A percentile compares a stretch with the other conserved stretches of the same genome.
phyloP scores from a whole-genome alignment of 1,284 basidiomycete species.

The Flammula alnicola region DNA sequence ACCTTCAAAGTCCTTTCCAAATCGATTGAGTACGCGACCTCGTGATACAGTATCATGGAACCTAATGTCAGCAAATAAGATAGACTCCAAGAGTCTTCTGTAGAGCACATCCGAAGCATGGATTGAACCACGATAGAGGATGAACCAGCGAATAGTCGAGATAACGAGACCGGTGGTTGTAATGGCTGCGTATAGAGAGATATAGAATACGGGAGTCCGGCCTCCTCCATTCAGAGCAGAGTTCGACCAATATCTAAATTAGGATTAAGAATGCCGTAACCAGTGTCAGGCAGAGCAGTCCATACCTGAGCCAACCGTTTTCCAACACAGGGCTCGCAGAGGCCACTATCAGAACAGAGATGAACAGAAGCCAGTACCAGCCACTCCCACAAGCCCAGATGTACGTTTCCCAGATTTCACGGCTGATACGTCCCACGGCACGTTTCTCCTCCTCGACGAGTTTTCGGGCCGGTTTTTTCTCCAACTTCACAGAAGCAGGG shows the following conservation, averaged over 20 bases:
- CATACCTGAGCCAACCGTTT: conserved; percentile 82
- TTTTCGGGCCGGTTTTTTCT: conserved; percentile 79
- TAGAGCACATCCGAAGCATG: conserved; percentile 38
- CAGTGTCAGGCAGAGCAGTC: conserved; percentile 12
- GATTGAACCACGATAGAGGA: conserved; percentile 66
- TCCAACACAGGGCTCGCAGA: conserved; percentile 79
- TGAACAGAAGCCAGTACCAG: conserved; percentile 78
- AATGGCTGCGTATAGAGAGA: conserved; percentile 75
- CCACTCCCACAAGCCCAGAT: conserved; percentile 69
- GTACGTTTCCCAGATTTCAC: conserved; percentile 84
- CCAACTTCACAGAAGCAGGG: conserved; percentile 45
- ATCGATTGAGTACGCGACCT: conserved; percentile 86
- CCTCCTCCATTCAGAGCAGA: conserved; percentile 26
- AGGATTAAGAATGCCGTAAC: conserved; percentile 16
- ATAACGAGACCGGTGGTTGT: conserved; percentile 59
- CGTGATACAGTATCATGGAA: conserved; percentile 94
- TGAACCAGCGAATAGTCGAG: conserved; percentile 68
- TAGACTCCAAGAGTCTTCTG: conserved; percentile 75
- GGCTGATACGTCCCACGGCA: conserved; percentile 81
- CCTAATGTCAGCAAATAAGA: conserved; percentile 92
- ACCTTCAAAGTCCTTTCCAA: conserved; percentile 95
- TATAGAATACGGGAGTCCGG: conserved; percentile 71
- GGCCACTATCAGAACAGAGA: conserved; percentile 59
- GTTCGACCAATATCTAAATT: conserved; percentile 65
- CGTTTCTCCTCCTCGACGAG: conserved; percentile 90